Conservation (phyloP, 805 yeast genomes). For the Starmerella apicola region DNA sequence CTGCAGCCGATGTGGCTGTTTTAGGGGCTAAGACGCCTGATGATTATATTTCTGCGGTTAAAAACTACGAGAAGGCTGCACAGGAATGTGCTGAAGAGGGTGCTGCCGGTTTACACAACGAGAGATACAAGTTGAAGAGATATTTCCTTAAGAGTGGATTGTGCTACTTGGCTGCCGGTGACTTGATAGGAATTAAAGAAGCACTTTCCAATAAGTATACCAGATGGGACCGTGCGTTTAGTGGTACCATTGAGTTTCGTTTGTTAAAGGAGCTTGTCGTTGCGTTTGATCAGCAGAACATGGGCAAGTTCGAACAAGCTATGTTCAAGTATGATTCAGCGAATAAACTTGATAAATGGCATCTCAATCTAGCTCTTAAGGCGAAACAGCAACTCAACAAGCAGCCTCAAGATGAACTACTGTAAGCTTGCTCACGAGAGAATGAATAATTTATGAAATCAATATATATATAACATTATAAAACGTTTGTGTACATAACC, state of each 20-base stretch:
- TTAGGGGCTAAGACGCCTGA: constrained; percentile 1
- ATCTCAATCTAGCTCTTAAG: constrained; percentile 12
- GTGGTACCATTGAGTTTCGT: constrained; percentile 11
- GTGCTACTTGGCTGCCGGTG: constrained; percentile 15
- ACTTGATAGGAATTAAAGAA: constrained; percentile 7
- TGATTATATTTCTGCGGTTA: constrained; percentile 12
- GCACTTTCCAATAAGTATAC: constrained; percentile 5
- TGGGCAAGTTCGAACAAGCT: constrained; percentile 16
- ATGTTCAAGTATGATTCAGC: constrained; percentile 16
- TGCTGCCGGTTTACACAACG: constrained; percentile 3
- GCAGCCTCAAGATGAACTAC: constrained; percentile 12
- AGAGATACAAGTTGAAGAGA: constrained; percentile 12
- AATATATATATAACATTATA: no score
- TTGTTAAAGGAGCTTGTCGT: constrained; percentile 10
- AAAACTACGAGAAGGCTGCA: constrained; percentile 13
- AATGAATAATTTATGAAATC: no score
- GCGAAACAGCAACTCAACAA: constrained; percentile 11
- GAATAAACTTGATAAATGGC: constrained; percentile 16
- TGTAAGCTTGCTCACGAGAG: constrained; percentile 1
- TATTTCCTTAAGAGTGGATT: constrained; percentile 13
- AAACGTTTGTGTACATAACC: no score
- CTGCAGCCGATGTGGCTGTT: constrained; percentile 14
- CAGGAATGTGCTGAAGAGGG: constrained; percentile 3
- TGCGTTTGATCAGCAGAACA: constrained; percentile 12
- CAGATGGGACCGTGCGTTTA: constrained; percentile 14